Percentiles rank a stretch among this genome's conserved stretches.
These are phyloP conservation scores for Candida fluviatilis DNA, from an alignment of 805 yeast species.

Conservation along the genomic window DNA sequence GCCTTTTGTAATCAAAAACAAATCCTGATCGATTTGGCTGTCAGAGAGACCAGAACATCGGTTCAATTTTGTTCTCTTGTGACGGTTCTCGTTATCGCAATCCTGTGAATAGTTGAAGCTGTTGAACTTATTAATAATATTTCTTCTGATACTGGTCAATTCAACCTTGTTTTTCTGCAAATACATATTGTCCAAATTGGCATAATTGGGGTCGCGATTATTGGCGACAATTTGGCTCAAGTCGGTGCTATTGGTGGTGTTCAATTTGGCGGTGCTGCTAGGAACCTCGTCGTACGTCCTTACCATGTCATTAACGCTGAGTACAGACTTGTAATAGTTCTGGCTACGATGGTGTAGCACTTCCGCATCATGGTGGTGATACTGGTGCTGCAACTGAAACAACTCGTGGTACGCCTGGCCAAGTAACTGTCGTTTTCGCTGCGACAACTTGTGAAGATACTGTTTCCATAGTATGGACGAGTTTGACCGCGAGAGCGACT, in stretches of 20 bases:
- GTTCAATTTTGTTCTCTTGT: slow-evolving; percentile 10
- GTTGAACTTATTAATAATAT: slow-evolving; percentile 3
- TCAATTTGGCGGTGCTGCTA: not conserved
- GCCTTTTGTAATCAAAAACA: slow-evolving; percentile 13
- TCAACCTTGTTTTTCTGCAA: slow-evolving; percentile 28
- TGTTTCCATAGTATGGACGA: slow-evolving; percentile 32
- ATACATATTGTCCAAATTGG: slow-evolving; percentile 17
- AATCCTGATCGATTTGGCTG: slow-evolving; percentile 23
- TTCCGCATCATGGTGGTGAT: slow-evolving; percentile 18
- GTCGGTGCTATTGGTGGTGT: slow-evolving; percentile 5
- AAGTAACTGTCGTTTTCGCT: slow-evolving; percentile 21
- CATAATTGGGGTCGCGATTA: slow-evolving; percentile 18
- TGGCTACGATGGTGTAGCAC: slow-evolving; percentile 7
- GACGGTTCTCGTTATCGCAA: not conserved
- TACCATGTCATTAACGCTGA: slow-evolving; percentile 15
- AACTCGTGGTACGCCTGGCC: slow-evolving; percentile 24
- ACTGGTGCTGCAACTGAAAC: slow-evolving; percentile 25
- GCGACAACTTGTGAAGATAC: slow-evolving; percentile 21
- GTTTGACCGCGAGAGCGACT: slow-evolving; percentile 17
- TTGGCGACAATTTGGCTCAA: not conserved
- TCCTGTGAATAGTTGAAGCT: slow-evolving; percentile 3
- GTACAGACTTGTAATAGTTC: slow-evolving; percentile 25
- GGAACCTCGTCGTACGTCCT: slow-evolving; percentile 7
- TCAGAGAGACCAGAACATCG: slow-evolving; percentile 18
- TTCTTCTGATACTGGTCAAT: slow-evolving; percentile 24